Evolutionary conservation across 2,329 filamentous ascomycete genomes (phyloP), one percentile per base, ranked within the genome.

Genomic region (Venturiaceae sp.): DNA sequence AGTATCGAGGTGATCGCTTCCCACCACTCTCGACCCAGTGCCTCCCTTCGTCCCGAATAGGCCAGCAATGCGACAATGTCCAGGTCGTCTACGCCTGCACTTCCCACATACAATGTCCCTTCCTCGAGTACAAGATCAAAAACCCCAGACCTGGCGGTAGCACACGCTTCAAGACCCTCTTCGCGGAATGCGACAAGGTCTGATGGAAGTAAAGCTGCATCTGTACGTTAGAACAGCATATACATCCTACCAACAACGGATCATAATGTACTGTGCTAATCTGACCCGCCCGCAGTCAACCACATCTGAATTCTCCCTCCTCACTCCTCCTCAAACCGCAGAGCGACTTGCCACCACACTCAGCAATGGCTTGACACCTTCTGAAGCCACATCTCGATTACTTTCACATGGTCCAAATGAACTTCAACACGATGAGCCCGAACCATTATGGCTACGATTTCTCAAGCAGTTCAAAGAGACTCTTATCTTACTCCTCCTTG

Each of bases 401-500:
- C 82, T 86, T 67, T 83, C 87, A 63, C 84, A 94, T 75, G 94
- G 94, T 33, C 85, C 88, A 30, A 99, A 99, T 73, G 94, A 99
- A 74, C 87, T 99, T 37, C 90, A 94, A 5, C 90, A 95, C 71
- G 92, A 97, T 60, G 86, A 90, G 58, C 90, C 92, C 1, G 94
- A 99, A 72, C 92, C 94, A 9, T 76, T 99, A 60, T 99, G 94
- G 91, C 75, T 96, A 57, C 88, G 94, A 60, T 99, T 99, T 67
- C 71, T 96, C 61, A 95, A 95, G 73, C 94, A 99, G 68, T 99
- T 99, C 71, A 91, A 95, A 69, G 94, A 99, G 69, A 92, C 94
- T 0, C 77, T 99, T 58, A 99, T 99, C 62, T 74, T 97, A 23
- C 81, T 99, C n/a, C 81, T 99, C 16, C 82, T 99, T 23, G 88